Evolutionary conservation across 148 eudicot genomes (phyloP), one percentile per base, ranked within the genome.

Genomic region (Silene uniflora): DNA sequence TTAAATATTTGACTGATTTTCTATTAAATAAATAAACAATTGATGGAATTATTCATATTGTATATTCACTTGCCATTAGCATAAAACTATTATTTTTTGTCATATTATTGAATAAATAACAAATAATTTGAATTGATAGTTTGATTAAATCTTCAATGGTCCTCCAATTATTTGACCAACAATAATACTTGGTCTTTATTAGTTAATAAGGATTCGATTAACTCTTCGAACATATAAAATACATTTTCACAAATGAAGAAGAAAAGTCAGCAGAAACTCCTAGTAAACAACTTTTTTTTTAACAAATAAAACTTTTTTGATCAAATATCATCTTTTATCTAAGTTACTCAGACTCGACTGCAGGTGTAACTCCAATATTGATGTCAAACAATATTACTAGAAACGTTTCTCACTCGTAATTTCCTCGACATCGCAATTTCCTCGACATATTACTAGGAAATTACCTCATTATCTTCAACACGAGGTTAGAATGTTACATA

Each of bases 51-150:
- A 66, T 70, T 71, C 55, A 80, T 75, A 76, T 75, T 63, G 75
- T 54, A 75, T 52, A 47, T 63, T 75, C 32, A 71, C 58, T 75
- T 80, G 83, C 76, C 79, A 75, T 71, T 64, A 62, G 65, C 32
- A 75, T 46, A 46, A 79, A 47, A 6, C 8, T 61, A n/a, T 60
- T 67, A 55, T 59, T 42, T 23, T 59, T 4, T 23, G 46, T 62
- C 10, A 14, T 6, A 67, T 68, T 56, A 42, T 24, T 56, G 65
- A 58, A 39, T 22, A 29, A 74, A 13, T 7, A 73, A 35, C 5
- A 18, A 52, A 16, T 52, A 13, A 52, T 52, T 52, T 52, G 56
- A 52, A 52, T 52, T 12, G 56, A 39, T 39, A 39, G 44, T 39
- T 6, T 39, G 44, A 52, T 52, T 52, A 52, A 16, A 52, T 12